Percentiles rank a stretch among this genome's conserved stretches.
phyloP scores from a whole-genome alignment of 169 alveolate species.

The Plasmodium sp. region DNA sequence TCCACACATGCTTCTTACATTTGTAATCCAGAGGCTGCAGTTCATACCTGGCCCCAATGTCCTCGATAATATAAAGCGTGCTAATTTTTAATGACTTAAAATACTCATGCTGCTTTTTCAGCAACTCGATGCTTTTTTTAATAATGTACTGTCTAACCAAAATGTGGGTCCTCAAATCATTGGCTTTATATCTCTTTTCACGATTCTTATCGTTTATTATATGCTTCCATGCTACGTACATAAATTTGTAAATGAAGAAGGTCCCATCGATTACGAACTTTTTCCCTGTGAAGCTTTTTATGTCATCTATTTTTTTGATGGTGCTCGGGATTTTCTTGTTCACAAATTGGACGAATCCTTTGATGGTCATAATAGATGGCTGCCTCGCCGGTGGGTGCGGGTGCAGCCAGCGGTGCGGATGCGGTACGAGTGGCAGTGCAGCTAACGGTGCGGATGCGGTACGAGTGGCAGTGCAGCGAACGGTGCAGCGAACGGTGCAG shows the following conservation, averaged over 20 bases:
- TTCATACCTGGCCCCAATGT: slow-evolving; percentile 72
- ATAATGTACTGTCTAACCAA: slow-evolving; percentile 57
- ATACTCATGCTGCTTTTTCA: slow-evolving; percentile 69
- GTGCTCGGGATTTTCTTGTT: slow-evolving; percentile 71
- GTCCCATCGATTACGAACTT: slow-evolving; percentile 73
- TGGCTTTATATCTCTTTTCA: slow-evolving; percentile 30
- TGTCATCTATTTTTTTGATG: slow-evolving; percentile 62
- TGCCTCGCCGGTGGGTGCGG: background rate
- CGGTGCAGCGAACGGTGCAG: too few species aligned
- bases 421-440: too few species aligned
- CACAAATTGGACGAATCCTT: slow-evolving; percentile 62
- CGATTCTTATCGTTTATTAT: slow-evolving; percentile 62
- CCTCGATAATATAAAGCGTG: slow-evolving; percentile 71
- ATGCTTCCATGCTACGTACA: slow-evolving; percentile 75
- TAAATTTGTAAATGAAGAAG: slow-evolving; percentile 61
- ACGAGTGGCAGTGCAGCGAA: too few species aligned
- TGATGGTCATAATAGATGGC: slow-evolving; percentile 70
- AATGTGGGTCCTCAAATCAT: slow-evolving; percentile 47
- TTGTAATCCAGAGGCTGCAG: slow-evolving; percentile 67
- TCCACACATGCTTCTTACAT: slow-evolving; percentile 75
- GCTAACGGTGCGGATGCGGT: too few species aligned
- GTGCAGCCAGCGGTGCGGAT: too few species aligned
- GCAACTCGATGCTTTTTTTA: slow-evolving; percentile 58
- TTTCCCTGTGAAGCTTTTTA: slow-evolving; percentile 65
- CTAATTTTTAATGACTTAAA: slow-evolving; percentile 64